Percentiles rank a stretch among this genome's conserved stretches.
phyloP scores from a whole-genome alignment of 306 rosid genomes.

The Parietaria judaica region DNA sequence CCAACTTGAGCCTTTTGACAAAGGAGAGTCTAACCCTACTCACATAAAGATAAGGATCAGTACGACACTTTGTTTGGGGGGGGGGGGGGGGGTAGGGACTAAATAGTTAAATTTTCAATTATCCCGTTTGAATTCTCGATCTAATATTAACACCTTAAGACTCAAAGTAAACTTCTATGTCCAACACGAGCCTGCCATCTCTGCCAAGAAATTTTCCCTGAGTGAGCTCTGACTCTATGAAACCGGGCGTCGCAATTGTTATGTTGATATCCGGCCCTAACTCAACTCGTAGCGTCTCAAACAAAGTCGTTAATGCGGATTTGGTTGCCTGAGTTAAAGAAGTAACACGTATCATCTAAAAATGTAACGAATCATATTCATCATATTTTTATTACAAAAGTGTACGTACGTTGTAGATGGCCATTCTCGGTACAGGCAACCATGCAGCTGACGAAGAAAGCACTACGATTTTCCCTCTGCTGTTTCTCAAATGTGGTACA shows the following conservation, averaged over 20 bases:
- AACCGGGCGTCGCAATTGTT: constrained; percentile 53
- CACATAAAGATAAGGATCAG: no score
- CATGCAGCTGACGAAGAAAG: constrained; percentile 37
- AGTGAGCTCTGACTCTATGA: constrained; percentile 53
- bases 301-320: constrained; percentile 52
- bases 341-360: no score
- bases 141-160: no score
- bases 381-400: neutral
- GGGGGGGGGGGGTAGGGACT: no score
- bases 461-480: constrained; percentile 49
- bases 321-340: constrained; percentile 47
- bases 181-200: no score
- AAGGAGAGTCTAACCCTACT: no score
- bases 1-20: no score
- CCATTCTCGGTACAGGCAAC: constrained; percentile 30
- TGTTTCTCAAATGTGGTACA: constrained; percentile 41
- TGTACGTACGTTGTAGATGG: constrained; percentile 45
- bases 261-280: constrained; percentile 52
- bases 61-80: no score
- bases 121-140: no score
- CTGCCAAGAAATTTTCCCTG: constrained; percentile 50
- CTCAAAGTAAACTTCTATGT: no score
- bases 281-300: constrained; percentile 49
- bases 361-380: neutral
- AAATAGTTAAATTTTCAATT: no score